Evolutionary conservation across 2,329 filamentous ascomycete genomes (phyloP), one percentile per base, ranked within the genome.

Genomic region (Parasarocladium wereldwijsianum): DNA sequence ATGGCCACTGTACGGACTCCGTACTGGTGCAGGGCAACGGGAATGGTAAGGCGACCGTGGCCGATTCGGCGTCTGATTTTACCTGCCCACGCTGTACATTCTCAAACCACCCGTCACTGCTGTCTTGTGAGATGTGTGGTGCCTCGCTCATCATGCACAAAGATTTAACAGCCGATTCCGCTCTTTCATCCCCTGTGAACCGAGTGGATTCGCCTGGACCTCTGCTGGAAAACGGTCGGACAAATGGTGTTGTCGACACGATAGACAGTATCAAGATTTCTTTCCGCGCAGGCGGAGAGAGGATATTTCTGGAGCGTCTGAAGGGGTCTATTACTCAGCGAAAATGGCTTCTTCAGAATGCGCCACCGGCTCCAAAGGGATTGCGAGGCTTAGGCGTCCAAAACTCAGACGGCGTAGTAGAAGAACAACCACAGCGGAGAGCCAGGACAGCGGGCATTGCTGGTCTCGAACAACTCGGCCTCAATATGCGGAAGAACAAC

Each of bases 341-440:
- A 10, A 96, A 96, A 61, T 98, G 90, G 90, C 66, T 98, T 3
- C 64, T 94, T 1, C 80, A 90, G 33, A 77, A 81, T 45, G 90
- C 90, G 1, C 90, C 90, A 2, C 85, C 87, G 0, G 73, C 90
- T 12, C 90, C 90, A 1, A 77, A 67, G 37, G 67, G 70, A 4
- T 30, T 21, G 13, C 28, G 28, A 23, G 20, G 28, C 6, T 30
- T 21, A 9, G 28, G 24, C n/a, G 9, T 11, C 9, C 28, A 14
- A 15, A 21, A 30, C n/a, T 17, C n/a, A 6, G 14, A 24, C 8
- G 13, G 20, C 19, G 15, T 8, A 5, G 12, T 8, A 12, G 28
- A 30, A 8, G 20, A 7, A 4, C 13, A n/a, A 12, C 19, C 19
- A 15, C 28, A 6, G 6, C 24, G 47, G 46, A 36, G 49, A 51